phyloP scores from a whole-genome alignment of 2,329 filamentous ascomycete genomes.

The Conoideocrella luteorostrata region DNA sequence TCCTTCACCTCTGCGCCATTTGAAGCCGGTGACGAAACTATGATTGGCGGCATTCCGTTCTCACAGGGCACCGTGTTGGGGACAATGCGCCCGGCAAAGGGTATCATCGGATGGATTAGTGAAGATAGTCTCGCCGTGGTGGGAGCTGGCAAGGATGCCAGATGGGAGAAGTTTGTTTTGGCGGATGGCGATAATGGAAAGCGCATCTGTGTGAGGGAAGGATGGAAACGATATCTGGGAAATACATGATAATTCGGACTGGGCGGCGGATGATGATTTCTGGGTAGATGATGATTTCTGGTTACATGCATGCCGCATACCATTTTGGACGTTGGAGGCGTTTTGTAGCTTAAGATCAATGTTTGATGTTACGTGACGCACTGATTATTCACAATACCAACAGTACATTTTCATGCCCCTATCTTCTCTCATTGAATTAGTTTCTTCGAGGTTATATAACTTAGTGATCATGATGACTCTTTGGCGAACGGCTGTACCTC shows the following conservation, averaged over 20 bases:
- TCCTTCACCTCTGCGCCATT: constrained; percentile 78
- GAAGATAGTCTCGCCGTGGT: constrained; percentile 70
- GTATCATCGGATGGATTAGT: constrained; percentile 76
- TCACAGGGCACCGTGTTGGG: constrained; percentile 41
- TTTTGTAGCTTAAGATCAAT: not conserved
- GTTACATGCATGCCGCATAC: not conserved
- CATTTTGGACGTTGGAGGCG: not conserved
- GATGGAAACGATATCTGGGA: constrained; percentile 73
- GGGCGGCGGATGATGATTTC: not conserved
- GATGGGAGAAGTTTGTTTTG: constrained; percentile 83
- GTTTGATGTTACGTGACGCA: not conserved
- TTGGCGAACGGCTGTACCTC: constrained; percentile 20
- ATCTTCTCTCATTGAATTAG: constrained; percentile 11
- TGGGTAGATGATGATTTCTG: not conserved
- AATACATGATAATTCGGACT: constrained; percentile 21
- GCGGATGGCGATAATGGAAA: constrained; percentile 62
- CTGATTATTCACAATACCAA: not conserved
- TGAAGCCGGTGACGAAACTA: constrained; percentile 70
- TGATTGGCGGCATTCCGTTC: constrained; percentile 36
- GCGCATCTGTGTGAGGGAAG: constrained; percentile 61
- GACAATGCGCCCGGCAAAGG: constrained; percentile 62
- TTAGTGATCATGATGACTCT: no score
- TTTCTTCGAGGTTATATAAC: constrained; percentile 15
- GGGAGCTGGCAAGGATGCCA: constrained; percentile 70
- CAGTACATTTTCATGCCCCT: not conserved